These are phyloP conservation scores for Sarcocystis neurona DNA, from an alignment of 169 alveolate species.

Conservation along the genomic window DNA sequence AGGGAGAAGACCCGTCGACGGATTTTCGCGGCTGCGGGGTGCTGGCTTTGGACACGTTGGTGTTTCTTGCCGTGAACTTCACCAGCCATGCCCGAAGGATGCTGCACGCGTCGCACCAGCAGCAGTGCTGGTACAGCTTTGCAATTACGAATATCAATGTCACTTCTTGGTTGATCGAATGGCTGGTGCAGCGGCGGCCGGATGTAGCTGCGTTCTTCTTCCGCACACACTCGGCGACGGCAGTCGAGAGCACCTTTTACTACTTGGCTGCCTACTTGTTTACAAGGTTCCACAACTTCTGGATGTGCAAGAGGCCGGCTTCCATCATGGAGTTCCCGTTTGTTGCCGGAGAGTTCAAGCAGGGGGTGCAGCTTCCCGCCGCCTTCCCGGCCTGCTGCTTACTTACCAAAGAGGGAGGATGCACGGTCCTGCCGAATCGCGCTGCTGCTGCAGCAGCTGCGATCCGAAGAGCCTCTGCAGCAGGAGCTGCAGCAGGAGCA, in stretches of 20 bases:
- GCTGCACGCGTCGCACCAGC: conserved; percentile 64
- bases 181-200: conserved; percentile 66
- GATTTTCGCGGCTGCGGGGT: conserved; percentile 78
- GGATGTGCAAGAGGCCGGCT: conserved; percentile 66
- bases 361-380: conserved; percentile 43
- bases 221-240: conserved; percentile 55
- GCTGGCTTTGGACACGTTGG: conserved; percentile 72
- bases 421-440: conserved; percentile 18
- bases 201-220: conserved; percentile 33
- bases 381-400: conserved; percentile 15
- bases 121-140: conserved; percentile 75
- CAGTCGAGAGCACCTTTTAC: conserved; percentile 48
- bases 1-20: conserved; percentile 73
- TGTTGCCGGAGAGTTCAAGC: conserved; percentile 64
- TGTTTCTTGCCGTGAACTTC: conserved; percentile 71
- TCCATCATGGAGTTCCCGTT: conserved; percentile 66
- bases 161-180: conserved; percentile 70
- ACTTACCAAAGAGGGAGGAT: not conserved
- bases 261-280: conserved; percentile 58
- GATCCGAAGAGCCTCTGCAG: too few relatives aligned
- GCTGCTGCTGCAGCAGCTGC: too few relatives aligned
- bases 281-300: conserved; percentile 62
- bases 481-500: too few relatives aligned
- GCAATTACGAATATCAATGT: conserved; percentile 76
- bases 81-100: conserved; percentile 68